A percentile compares a stretch with the other conserved stretches of the same genome.
phyloP scores from a whole-genome alignment of 176 grass and related monocot species.

The Aegilops umbellulata region DNA sequence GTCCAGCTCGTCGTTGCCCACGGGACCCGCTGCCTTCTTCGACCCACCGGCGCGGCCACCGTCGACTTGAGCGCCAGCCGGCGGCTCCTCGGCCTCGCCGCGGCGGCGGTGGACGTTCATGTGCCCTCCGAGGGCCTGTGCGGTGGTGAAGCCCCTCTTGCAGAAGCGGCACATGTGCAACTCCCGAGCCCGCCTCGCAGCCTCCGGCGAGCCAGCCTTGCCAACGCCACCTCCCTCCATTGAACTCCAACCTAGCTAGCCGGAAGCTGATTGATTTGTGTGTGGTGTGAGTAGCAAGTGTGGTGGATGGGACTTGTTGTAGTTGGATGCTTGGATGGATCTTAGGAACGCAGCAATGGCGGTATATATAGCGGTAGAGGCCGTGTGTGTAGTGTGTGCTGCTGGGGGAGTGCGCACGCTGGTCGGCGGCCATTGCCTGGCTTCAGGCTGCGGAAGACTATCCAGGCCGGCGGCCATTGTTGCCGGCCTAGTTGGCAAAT shows the following conservation, averaged over 20 bases:
- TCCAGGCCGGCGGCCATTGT: slow-evolving; percentile 13
- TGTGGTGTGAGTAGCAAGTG: background rate
- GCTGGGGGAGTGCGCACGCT: background rate
- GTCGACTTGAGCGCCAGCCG: no score
- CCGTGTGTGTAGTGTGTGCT: background rate
- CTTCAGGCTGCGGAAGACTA: background rate
- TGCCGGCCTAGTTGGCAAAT: slow-evolving; percentile 2
- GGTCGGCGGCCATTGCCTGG: no score
- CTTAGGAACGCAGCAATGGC: background rate
- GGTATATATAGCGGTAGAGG: slow-evolving; percentile 17
- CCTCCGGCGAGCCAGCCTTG: slow-evolving; percentile 21
- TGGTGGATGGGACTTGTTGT: background rate
- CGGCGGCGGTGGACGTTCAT: slow-evolving; percentile 71
- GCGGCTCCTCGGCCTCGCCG: no score
- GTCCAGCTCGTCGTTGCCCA: no score
- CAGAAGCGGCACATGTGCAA: slow-evolving; percentile 62
- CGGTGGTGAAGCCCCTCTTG: slow-evolving; percentile 70
- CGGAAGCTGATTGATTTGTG: background rate
- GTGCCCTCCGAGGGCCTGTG: slow-evolving; percentile 71
- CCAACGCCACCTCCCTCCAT: slow-evolving; percentile 33
- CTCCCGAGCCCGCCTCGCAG: slow-evolving; percentile 20
- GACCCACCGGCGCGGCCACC: no score
- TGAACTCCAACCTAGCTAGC: background rate
- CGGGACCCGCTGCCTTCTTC: no score
- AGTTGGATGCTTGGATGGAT: slow-evolving; percentile 31